These are phyloP conservation scores for Theileria annulata DNA, from an alignment of 169 alveolate species.

Conservation along the genomic window DNA sequence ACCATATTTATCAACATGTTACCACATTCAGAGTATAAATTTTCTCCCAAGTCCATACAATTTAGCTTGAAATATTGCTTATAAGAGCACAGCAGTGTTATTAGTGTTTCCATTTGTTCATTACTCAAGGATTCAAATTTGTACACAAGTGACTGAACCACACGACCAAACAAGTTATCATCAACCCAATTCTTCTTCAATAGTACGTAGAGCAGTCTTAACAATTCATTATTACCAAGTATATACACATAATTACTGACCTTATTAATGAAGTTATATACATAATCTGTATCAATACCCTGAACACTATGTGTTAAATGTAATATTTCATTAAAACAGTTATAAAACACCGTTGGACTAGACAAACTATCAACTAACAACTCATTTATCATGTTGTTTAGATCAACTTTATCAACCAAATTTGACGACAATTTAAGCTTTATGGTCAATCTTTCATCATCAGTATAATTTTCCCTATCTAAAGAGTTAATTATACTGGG, in stretches of 20 bases:
- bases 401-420: neutral
- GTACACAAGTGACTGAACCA: constrained; percentile 43
- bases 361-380: neutral
- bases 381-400: neutral
- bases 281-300: neutral
- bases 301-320: neutral
- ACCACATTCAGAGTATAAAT: constrained; percentile 54
- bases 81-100: constrained; percentile 24
- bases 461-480: neutral
- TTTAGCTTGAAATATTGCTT: constrained; percentile 35
- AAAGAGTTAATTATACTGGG: neutral
- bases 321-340: neutral
- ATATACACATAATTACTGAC: constrained; percentile 19
- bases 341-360: neutral
- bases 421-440: neutral
- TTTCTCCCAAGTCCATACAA: constrained; percentile 33
- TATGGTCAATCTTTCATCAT: neutral
- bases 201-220: constrained; percentile 39
- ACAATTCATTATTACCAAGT: constrained; percentile 21
- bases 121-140: constrained; percentile 23
- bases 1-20: constrained; percentile 49
- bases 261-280: constrained; percentile 11
- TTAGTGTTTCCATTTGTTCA: constrained; percentile 39
- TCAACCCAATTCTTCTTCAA: constrained; percentile 33
- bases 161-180: constrained; percentile 15